A percentile compares a stretch with the other conserved stretches of the same genome.
Evolutionary conservation across 2,329 filamentous ascomycete genomes (phyloP).

Genomic region (Fusarium sambucinum): DNA sequence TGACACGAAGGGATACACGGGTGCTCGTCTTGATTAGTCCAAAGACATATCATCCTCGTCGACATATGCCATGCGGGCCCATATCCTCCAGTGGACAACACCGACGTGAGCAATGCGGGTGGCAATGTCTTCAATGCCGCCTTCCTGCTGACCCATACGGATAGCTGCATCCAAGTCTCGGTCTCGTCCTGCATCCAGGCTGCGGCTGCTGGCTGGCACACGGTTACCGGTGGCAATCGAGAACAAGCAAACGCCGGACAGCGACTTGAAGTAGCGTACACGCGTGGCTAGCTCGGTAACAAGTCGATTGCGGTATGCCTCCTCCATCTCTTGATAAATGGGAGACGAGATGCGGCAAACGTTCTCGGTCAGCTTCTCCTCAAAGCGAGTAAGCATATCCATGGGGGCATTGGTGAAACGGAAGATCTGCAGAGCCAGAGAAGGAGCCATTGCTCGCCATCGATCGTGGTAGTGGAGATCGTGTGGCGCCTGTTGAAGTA

Average conservation of each 20-base stretch:
- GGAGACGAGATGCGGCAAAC: conserved; percentile 59
- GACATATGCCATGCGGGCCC: conserved; percentile 79
- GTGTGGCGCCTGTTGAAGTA: conserved; percentile 65
- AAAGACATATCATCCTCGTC: conserved; percentile 56
- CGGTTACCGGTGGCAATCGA: conserved; percentile 67
- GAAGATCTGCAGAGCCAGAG: conserved; percentile 69
- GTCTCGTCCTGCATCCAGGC: conserved; percentile 50
- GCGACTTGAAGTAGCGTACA: conserved; percentile 65
- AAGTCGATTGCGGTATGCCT: conserved; percentile 62
- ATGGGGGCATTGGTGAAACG: conserved; percentile 66
- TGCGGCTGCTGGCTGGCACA: conserved; percentile 54
- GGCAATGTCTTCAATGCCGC: conserved; percentile 74
- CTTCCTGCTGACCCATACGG: conserved; percentile 64
- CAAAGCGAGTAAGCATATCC: conserved; percentile 61
- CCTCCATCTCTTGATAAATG: conserved; percentile 63
- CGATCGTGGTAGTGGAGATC: conserved; percentile 58
- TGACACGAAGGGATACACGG: conserved; percentile 29
- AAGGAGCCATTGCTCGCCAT: conserved; percentile 66
- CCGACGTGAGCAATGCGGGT: conserved; percentile 85
- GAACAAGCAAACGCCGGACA: conserved; percentile 67
- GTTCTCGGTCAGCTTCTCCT: conserved; percentile 61
- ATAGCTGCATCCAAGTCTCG: conserved; percentile 52
- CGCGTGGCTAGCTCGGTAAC: conserved; percentile 62
- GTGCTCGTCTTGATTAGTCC: conserved; percentile 42
- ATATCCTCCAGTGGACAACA: conserved; percentile 90